phyloP scores from a whole-genome alignment of 306 rosid species.

The Gastrolobium bilobum region DNA sequence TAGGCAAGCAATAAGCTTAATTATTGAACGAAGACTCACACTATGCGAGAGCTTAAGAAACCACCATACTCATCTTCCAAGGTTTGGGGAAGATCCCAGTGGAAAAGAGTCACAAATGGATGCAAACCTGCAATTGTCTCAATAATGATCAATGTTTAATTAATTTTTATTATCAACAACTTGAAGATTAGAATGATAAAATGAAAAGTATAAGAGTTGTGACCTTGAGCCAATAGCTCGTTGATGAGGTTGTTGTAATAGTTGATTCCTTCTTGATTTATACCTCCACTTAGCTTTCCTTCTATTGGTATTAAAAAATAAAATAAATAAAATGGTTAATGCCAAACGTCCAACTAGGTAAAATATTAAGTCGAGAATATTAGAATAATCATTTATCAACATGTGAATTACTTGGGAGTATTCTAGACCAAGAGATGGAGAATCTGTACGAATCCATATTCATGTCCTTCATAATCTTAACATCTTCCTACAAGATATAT shows the following conservation, averaged over 20 bases:
- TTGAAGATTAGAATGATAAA: no score
- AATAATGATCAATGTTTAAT: no score
- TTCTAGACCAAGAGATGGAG: slow-evolving; percentile 81
- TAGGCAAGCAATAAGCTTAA: neutral
- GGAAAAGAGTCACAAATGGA: slow-evolving; percentile 60
- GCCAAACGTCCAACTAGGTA: neutral
- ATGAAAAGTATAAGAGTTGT: neutral
- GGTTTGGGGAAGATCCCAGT: slow-evolving; percentile 67
- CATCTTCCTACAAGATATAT: slow-evolving; percentile 61
- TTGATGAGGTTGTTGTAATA: slow-evolving; percentile 71
- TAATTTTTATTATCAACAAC: neutral
- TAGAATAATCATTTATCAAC: neutral
- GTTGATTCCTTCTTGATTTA: slow-evolving; percentile 62
- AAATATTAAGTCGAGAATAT: neutral
- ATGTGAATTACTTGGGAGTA: slow-evolving; percentile 65
- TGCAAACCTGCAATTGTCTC: slow-evolving; percentile 39
- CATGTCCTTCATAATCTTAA: slow-evolving; percentile 67
- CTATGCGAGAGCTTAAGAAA: slow-evolving; percentile 46
- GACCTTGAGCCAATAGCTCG: slow-evolving; percentile 61
- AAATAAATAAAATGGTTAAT: neutral
- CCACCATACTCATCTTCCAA: slow-evolving; percentile 64
- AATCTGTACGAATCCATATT: slow-evolving; percentile 70
- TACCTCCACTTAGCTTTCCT: slow-evolving; percentile 66
- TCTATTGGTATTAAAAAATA: slow-evolving; percentile 26
- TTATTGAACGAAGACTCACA: slow-evolving; percentile 4